Evolutionary conservation across 2,329 filamentous ascomycete species (phyloP).

Genomic region (Paecilomyces fulvus): DNA sequence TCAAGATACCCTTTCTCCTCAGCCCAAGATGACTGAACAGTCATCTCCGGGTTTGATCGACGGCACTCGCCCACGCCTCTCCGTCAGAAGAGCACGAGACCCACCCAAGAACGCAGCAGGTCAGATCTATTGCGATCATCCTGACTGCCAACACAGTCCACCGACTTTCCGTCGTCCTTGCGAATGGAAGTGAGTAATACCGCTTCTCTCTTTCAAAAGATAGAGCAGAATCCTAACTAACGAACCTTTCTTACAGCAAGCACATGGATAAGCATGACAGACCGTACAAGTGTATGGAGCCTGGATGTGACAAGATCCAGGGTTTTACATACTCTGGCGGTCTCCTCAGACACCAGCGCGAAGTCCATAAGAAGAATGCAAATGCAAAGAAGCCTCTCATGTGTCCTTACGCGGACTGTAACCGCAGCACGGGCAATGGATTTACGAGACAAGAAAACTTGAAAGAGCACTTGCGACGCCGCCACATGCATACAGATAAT

Average conservation of each 20-base stretch:
- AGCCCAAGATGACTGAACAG: conserved; percentile 29
- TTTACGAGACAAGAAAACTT: conserved; percentile 93
- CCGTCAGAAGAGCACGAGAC: conserved; percentile 38
- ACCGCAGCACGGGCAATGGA: conserved; percentile 76
- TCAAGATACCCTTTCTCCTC: conserved; percentile 23
- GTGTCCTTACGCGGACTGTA: conserved; percentile 81
- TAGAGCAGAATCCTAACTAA: neutral
- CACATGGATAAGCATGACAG: conserved; percentile 98
- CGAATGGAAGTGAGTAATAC: conserved; percentile 78
- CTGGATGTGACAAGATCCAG: conserved; percentile 82
- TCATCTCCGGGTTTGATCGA: conserved; percentile 23
- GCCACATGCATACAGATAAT: conserved; percentile 55
- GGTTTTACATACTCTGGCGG: conserved; percentile 95
- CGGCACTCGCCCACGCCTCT: conserved; percentile 31
- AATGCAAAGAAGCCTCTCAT: conserved; percentile 80
- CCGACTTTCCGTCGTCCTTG: conserved; percentile 71
- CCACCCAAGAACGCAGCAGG: conserved; percentile 58
- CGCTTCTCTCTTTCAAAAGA: conserved; percentile 14
- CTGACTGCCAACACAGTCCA: conserved; percentile 57
- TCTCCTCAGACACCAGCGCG: conserved; percentile 78
- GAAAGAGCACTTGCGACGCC: conserved; percentile 82
- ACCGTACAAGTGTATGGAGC: conserved; percentile 75
- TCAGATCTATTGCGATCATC: conserved; percentile 67
- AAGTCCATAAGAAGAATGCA: conserved; percentile 85
- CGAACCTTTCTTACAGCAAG: conserved; percentile 51